Conservation (phyloP, 2,329 filamentous ascomycete genomes). For the Exophiala alcalophila region DNA sequence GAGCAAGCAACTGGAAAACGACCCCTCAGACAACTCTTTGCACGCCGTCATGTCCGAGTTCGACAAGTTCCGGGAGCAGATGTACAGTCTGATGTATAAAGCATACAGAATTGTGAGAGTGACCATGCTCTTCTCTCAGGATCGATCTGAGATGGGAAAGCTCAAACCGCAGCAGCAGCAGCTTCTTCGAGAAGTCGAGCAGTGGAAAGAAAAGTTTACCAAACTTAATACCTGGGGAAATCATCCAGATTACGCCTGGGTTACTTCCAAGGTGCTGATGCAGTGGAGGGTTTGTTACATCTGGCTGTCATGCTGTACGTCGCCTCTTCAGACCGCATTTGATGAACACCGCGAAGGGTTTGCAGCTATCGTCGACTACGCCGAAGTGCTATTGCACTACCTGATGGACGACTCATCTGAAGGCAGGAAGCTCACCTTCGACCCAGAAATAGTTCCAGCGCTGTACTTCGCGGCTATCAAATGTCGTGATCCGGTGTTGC, state of each 20-base stretch:
- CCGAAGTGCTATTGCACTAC: conserved; percentile 9
- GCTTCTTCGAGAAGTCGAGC: conserved; percentile 8
- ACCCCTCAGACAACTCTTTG: neutral
- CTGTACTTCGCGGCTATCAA: conserved; percentile 37
- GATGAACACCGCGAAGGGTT: conserved; percentile 19
- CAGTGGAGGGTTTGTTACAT: conserved; percentile 20
- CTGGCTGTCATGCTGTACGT: conserved; percentile 16
- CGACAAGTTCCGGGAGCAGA: conserved; percentile 8
- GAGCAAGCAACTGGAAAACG: conserved; percentile 1
- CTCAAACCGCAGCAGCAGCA: conserved; percentile 5
- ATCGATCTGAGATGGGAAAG: conserved; percentile 8
- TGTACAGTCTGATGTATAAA: conserved; percentile 17
- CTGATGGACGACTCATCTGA: neutral
- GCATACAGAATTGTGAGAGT: conserved; percentile 20
- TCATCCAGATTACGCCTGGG: conserved; percentile 5
- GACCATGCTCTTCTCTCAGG: conserved; percentile 5
- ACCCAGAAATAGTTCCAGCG: conserved; percentile 34
- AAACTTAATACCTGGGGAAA: neutral
- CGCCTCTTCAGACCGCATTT: conserved; percentile 11
- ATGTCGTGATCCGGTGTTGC: conserved; percentile 35
- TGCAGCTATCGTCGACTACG: conserved; percentile 13
- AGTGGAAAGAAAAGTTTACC: conserved; percentile 13
- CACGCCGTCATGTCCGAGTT: conserved; percentile 6
- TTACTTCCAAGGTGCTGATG: conserved; percentile 19
- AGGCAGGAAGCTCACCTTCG: conserved; percentile 27